A percentile compares a stretch with the other conserved stretches of the same genome.
phyloP scores from a whole-genome alignment of 352 stramenopile genomes.

The Globisporangium emineosum region DNA sequence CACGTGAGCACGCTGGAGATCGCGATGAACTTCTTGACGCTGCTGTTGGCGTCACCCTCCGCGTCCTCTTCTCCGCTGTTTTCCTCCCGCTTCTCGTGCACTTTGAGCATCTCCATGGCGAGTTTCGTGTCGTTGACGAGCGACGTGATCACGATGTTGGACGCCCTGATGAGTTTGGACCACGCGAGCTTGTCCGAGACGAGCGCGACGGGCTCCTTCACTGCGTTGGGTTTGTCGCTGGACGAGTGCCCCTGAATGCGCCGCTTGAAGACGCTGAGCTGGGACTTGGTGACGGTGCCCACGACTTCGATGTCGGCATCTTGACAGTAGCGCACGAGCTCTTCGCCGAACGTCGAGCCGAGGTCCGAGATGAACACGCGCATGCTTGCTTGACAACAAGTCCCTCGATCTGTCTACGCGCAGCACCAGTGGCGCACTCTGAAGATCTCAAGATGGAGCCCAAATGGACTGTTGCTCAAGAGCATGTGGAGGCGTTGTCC shows the following conservation, averaged over 20 bases:
- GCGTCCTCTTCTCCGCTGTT: conserved; percentile 27
- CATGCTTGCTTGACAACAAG: conserved; percentile 32
- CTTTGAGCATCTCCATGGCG: conserved; percentile 61
- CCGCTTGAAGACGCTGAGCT: conserved; percentile 42
- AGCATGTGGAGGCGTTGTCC: not conserved
- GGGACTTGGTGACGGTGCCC: conserved; percentile 46
- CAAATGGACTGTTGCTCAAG: not conserved
- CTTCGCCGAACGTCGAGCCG: conserved; percentile 47
- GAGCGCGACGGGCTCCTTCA: conserved; percentile 55
- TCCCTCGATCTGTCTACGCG: not conserved
- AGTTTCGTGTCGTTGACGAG: conserved; percentile 51
- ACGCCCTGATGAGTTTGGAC: conserved; percentile 47
- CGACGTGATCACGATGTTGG: conserved; percentile 53
- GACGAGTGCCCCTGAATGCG: conserved; percentile 52
- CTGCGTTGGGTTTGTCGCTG: conserved; percentile 41
- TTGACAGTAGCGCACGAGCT: conserved; percentile 54
- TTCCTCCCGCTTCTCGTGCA: conserved; percentile 44
- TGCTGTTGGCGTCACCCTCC: conserved; percentile 13
- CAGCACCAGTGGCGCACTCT: not conserved
- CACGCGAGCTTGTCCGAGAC: conserved; percentile 43
- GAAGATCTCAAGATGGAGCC: not conserved
- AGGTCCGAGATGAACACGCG: conserved; percentile 77
- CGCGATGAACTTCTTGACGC: conserved; percentile 68
- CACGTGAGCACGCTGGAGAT: conserved; percentile 77
- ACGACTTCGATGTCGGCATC: conserved; percentile 68